Conservation (phyloP, 805 yeast species). For the Kluyveromyces aestuarii region DNA sequence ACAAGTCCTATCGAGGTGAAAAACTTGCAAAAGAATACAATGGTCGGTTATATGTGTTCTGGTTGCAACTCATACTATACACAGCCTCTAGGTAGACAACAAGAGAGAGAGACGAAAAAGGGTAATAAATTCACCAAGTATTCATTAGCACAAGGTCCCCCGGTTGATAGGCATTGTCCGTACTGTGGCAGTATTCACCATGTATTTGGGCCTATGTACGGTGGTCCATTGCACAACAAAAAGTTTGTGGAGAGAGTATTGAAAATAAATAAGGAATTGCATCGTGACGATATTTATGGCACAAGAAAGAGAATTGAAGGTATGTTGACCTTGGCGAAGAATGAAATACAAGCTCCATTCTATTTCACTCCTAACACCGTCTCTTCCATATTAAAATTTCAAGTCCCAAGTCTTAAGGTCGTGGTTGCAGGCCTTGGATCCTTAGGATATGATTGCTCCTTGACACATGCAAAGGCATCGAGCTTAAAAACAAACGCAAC, state of each 20-base stretch:
- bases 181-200: conserved; percentile 62
- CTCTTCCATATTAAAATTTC: conserved; percentile 66
- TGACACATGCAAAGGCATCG: conserved; percentile 83
- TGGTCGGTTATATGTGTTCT: conserved; percentile 72
- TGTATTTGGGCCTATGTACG: conserved; percentile 97
- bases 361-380: conserved; percentile 75
- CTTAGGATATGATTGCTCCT: conserved; percentile 70
- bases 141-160: conserved; percentile 58
- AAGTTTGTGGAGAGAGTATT: conserved; percentile 60
- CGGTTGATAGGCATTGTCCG: conserved; percentile 51
- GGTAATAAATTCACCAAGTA: conserved; percentile 36
- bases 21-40: conserved; percentile 63
- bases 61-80: conserved; percentile 71
- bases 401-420: conserved; percentile 70
- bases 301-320: conserved; percentile 84
- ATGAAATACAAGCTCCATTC: conserved; percentile 67
- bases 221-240: conserved; percentile 61
- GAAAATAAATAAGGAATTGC: conserved; percentile 37
- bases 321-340: conserved; percentile 76
- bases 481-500: conserved; percentile 88
- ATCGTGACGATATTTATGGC: conserved; percentile 53
- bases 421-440: conserved; percentile 77
- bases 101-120: conserved; percentile 34
- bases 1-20: conserved; percentile 79
- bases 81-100: conserved; percentile 67